Evolutionary conservation across 805 yeast species (phyloP).

Genomic region (Hyphopichia homilentoma): DNA sequence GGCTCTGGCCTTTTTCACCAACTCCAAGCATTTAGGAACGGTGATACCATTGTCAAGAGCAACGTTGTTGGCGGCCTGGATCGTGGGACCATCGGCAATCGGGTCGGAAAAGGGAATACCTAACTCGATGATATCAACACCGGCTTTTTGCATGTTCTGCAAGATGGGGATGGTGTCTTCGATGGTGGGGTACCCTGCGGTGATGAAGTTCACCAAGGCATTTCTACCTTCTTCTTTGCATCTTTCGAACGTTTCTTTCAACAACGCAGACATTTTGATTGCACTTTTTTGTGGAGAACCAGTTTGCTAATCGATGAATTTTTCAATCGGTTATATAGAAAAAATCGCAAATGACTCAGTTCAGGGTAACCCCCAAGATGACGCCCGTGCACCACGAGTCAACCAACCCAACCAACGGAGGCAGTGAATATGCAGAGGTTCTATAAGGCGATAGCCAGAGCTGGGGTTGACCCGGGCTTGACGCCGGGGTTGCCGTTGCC

Average conservation of each 20-base stretch:
- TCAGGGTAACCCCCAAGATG: constrained; percentile 31
- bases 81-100: constrained; percentile 97
- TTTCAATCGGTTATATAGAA: constrained; percentile 5
- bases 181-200: constrained; percentile 89
- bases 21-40: constrained; percentile 61
- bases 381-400: too few relatives aligned
- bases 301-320: constrained; percentile 2
- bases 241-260: constrained; percentile 57
- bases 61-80: constrained; percentile 80
- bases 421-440: too few relatives aligned
- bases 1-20: constrained; percentile 71
- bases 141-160: constrained; percentile 89
- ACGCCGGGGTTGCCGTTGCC: too few relatives aligned
- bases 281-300: too few relatives aligned
- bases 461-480: too few relatives aligned
- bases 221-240: constrained; percentile 68
- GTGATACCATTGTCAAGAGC: constrained; percentile 84
- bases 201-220: constrained; percentile 87
- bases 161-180: constrained; percentile 86
- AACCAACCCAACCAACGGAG: too few relatives aligned
- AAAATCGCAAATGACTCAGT: constrained; percentile 33
- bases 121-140: constrained; percentile 90
- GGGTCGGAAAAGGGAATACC: constrained; percentile 98
- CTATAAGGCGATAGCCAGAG: too few relatives aligned
- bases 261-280: constrained; percentile 44